Conservation (phyloP, 305 asterid species). For the Solanum chacoense region DNA sequence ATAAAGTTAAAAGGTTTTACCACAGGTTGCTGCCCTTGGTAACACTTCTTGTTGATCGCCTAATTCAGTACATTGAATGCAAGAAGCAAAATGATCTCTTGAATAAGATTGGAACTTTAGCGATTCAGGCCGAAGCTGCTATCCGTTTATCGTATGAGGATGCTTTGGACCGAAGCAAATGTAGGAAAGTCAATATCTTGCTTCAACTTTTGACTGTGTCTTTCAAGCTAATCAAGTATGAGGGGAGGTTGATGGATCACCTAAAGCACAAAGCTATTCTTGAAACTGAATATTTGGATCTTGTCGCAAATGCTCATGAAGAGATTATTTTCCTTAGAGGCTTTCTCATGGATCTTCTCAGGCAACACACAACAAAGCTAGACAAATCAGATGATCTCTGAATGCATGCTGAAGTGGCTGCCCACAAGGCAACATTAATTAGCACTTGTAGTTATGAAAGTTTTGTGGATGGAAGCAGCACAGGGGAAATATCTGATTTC, state of each 20-base stretch:
- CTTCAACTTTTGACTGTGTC: background rate
- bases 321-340: background rate
- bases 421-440: background rate
- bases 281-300: background rate
- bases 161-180: background rate
- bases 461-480: background rate
- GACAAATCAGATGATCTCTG: background rate
- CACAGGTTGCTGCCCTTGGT: background rate
- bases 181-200: background rate
- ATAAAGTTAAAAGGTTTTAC: background rate
- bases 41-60: background rate
- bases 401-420: background rate
- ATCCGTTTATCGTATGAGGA: background rate
- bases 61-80: background rate
- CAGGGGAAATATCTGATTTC: background rate
- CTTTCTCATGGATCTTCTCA: background rate
- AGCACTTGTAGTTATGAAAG: background rate
- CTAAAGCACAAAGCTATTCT: background rate
- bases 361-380: background rate
- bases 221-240: background rate
- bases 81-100: background rate
- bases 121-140: background rate
- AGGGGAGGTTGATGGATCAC: background rate
- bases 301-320: background rate
- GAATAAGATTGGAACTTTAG: background rate